Percentiles rank a stretch among this genome's conserved stretches.
These are phyloP conservation scores for Talaromyces pinophilus DNA, from an alignment of 2,329 filamentous ascomycete genomes.

Conservation along the genomic window DNA sequence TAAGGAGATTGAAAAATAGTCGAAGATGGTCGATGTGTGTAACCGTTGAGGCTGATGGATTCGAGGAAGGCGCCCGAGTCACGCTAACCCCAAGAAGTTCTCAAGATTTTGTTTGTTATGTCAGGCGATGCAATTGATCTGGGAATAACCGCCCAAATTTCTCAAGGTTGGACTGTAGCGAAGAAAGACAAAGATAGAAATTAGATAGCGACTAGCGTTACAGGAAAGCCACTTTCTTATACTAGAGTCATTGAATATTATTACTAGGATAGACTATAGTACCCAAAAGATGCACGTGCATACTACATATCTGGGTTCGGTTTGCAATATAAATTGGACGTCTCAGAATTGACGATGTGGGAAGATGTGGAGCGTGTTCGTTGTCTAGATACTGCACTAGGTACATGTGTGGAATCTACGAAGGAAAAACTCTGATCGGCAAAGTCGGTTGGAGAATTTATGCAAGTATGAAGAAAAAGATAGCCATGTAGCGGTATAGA, in stretches of 20 bases:
- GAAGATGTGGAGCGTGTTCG: not conserved
- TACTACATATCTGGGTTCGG: not conserved
- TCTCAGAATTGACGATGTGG: not conserved
- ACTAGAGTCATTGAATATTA: not conserved
- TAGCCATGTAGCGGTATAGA: not conserved
- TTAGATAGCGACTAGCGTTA: not conserved
- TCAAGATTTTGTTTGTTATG: not conserved
- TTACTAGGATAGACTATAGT: not conserved
- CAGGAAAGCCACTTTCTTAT: not conserved
- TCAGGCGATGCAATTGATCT: not conserved
- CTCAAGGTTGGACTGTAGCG: not conserved
- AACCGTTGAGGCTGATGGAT: not conserved
- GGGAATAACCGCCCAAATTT: not conserved
- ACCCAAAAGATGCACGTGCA: not conserved
- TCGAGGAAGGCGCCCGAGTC: not conserved
- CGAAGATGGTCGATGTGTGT: not conserved
- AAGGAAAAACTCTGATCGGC: not conserved
- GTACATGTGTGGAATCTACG: not conserved
- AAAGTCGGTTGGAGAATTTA: not conserved
- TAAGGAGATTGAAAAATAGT: not conserved
- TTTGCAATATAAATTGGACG: slow-evolving; percentile 1
- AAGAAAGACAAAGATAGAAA: not conserved
- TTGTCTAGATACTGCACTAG: not conserved
- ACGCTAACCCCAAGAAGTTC: not conserved
- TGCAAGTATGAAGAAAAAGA: not conserved